Evolutionary conservation across 2,329 filamentous ascomycete genomes (phyloP).

Genomic region (Chalaropsis thielavioides): DNA sequence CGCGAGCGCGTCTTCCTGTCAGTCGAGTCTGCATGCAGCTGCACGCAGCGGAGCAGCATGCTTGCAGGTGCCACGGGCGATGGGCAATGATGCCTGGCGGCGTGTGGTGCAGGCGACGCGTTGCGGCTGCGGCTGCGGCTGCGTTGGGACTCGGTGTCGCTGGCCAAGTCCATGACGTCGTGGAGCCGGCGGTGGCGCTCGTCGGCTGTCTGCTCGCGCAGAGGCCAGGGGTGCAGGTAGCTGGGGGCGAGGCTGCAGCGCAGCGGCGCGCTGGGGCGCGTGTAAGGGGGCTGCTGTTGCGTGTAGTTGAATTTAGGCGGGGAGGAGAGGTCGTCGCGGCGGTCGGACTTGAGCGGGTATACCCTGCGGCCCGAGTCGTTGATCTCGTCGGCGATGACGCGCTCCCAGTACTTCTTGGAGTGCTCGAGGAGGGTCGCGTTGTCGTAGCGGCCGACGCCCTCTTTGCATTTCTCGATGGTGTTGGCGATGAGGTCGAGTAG

Average conservation of each 20-base stretch:
- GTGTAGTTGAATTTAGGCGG: not conserved
- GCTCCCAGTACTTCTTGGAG: not conserved
- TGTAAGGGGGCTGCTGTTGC: not conserved
- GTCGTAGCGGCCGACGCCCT: not conserved
- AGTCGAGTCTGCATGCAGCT: not conserved
- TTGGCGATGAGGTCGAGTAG: not conserved
- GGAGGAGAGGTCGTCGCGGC: not conserved
- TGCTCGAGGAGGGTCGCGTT: not conserved
- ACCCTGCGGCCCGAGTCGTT: not conserved
- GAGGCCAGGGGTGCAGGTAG: no score
- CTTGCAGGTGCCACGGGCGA: not conserved
- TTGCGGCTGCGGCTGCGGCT: not conserved
- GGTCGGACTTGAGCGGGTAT: not conserved
- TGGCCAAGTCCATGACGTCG: not conserved
- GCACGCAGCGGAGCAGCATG: not conserved
- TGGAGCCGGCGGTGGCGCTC: no score
- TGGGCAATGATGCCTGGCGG: no score
- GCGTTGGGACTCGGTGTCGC: not conserved
- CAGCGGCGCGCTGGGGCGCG: not conserved
- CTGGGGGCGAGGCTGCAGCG: not conserved
- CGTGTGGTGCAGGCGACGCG: not conserved
- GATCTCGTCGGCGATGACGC: not conserved
- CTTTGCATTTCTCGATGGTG: constrained; percentile 1
- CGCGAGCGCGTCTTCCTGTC: not conserved
- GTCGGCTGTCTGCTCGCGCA: no score